Base-by-base conservation (phyloP, 192 early-diverging fungal species). In the Lobosporangium transversale region DNA sequence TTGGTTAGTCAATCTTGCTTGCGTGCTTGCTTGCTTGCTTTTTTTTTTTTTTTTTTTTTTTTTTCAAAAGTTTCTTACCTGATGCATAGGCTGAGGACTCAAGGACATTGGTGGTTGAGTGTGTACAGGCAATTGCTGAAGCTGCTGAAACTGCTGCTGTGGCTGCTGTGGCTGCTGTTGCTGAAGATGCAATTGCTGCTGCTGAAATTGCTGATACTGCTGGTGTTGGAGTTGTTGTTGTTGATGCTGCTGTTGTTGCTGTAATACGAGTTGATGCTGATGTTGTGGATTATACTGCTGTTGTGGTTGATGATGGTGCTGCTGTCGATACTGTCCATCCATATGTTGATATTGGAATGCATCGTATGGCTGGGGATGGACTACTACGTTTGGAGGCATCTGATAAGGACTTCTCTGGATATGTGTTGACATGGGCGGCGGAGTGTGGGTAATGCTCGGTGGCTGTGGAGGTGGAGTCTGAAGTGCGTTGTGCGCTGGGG, bases 401-500 rank as follows among this genome's bases (percentile, higher is more conserved):
- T 76, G 71, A 43, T 76, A 76, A 5, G 73, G 73, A 17, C 73
- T 76, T 8, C 73, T 42, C 24, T 47, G 64, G 33, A 76, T 60
- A 20, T 66, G 62, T 1, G 50, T 29, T 17, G 51, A 53, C 35
- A 71, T 48, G 11, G 57, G 31, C n/a, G 73, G 58, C 0, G 73
- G 65, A 8, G 73, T 58, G 48, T 76, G 73, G 17, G 57, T 32
- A 14, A 76, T 17, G 17, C 57, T 64, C 2, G 51, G 63, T 2
- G 50, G 58, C 40, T 76, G 73, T 50, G 73, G 50, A 11, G 73
- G 64, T 15, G 73, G 73, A 5, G 73, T 76, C 45, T 76, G 73
- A n/a, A 76, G 48, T 12, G 62, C 52, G 31, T 57, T 56, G 7
- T 76, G 73, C 18, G 57, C 64, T n/a, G 73, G 73, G 1, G 73